Evolutionary conservation across 352 stramenopile genomes (phyloP), one percentile per base, ranked within the genome.

Genomic region (Globisporangium rhizosaccharum): DNA sequence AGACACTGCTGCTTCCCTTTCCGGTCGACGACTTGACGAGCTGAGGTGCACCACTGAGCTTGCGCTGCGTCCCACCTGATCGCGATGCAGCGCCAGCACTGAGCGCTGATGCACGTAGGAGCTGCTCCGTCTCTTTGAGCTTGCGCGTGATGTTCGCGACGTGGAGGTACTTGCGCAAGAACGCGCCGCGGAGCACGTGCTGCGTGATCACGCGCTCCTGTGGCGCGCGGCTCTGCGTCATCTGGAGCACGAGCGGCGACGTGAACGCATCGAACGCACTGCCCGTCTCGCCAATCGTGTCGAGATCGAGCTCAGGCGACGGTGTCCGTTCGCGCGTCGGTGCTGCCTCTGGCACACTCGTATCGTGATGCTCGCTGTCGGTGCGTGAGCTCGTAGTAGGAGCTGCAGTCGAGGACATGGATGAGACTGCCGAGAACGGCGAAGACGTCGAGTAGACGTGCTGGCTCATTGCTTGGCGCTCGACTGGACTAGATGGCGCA

Each of bases 151-250:
- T 76, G 53, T 82, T 87, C 53, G 64, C 87, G 1, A 71, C 66
- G 53, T 90, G 76, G 0, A 90, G 63, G 57, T 88, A 87, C 62
- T 87, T 87, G 54, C 77, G 75, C 23, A 90, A 59, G 44, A 87
- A 80, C 8, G 79, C 68, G n/a, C 77, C 70, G 0, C 77, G 75
- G 0, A 85, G 56, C 4, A 90, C 68, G 54, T 89, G 79, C 28
- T 87, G 77, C 0, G 67, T 69, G 50, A 89, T 79, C 10, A 79
- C 75, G 30, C 75, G 78, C 20, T 77, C 68, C 41, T 75, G 61
- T 2, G 68, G 61, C 28, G 67, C 63, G 15, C 56, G 63, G 41
- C 58, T 59, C n/a, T 50, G 44, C 9, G 51, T 57, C 36, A 69
- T 71, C 2, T 66, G 68, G n/a, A 87, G 59, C 15, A 82, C 66